phyloP scores from a whole-genome alignment of 73 alveolate species.

The Urostyla sp. region DNA sequence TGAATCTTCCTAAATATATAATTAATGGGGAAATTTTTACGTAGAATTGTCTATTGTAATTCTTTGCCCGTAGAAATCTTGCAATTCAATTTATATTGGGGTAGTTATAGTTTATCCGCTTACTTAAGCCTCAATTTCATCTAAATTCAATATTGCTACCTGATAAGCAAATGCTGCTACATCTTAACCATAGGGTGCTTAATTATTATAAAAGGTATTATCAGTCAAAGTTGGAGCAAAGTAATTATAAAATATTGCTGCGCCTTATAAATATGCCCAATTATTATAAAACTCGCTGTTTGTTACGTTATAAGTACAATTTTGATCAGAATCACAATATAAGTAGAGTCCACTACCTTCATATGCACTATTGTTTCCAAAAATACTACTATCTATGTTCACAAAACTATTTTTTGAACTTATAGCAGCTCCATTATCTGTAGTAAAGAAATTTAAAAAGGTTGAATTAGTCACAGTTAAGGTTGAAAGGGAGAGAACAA shows the following conservation, averaged over 20 bases:
- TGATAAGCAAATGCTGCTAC: conserved; percentile 1
- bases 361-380: neutral
- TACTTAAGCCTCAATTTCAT: neutral
- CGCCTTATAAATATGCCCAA: conserved; percentile 2
- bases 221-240: neutral
- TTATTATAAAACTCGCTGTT: neutral
- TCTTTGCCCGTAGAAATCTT: conserved; percentile 7
- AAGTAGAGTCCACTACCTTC: neutral
- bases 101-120: conserved; percentile 8
- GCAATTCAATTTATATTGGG: conserved; percentile 10
- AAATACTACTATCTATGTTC: neutral
- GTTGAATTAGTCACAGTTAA: neutral
- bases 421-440: conserved; percentile 1
- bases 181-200: conserved; percentile 7
- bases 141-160: neutral
- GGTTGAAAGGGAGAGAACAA: neutral
- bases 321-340: neutral
- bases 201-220: neutral
- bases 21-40: neutral
- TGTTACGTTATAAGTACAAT: neutral
- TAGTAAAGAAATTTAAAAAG: conserved; percentile 15
- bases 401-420: neutral
- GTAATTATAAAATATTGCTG: conserved; percentile 10
- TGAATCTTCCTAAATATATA: conserved; percentile 19
- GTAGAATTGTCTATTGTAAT: conserved; percentile 31